Percentiles rank a stretch among this genome's conserved stretches.
phyloP scores from a whole-genome alignment of 192 early-diverging fungal species.

The Chytriomyces sp. region DNA sequence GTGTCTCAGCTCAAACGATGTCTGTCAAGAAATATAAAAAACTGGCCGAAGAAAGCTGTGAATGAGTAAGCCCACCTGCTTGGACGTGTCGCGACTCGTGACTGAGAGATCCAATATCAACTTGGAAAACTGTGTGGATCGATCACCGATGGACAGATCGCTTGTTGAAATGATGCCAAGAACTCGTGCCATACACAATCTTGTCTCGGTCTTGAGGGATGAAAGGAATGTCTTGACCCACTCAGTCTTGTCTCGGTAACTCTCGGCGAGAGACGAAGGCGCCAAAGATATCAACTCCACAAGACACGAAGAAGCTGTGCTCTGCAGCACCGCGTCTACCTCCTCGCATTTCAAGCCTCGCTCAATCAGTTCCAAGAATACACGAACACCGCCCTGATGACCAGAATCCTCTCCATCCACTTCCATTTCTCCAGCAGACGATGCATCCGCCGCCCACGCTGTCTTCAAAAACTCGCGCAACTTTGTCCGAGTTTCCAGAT shows the following conservation, averaged over 20 bases:
- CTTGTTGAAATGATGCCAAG: slow-evolving; percentile 72
- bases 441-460: slow-evolving; percentile 3
- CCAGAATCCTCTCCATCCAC: slow-evolving; percentile 30
- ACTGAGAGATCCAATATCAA: slow-evolving; percentile 44
- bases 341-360: slow-evolving; percentile 54
- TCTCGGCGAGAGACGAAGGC: slow-evolving; percentile 57
- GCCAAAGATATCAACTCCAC: slow-evolving; percentile 72
- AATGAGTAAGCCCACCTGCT: slow-evolving; percentile 41
- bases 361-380: slow-evolving; percentile 64
- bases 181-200: slow-evolving; percentile 66
- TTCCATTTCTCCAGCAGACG: slow-evolving; percentile 1
- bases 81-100: slow-evolving; percentile 45
- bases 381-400: slow-evolving; percentile 33
- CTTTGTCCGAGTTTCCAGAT: slow-evolving; percentile 30
- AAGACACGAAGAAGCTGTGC: slow-evolving; percentile 65
- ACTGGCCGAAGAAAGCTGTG: too few relatives aligned
- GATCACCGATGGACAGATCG: slow-evolving; percentile 39
- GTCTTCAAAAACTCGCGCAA: slow-evolving; percentile 5
- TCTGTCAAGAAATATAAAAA: slow-evolving; percentile 2
- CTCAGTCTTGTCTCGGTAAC: slow-evolving; percentile 50
- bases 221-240: slow-evolving; percentile 41
- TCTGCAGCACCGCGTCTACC: slow-evolving; percentile 62
- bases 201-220: slow-evolving; percentile 65
- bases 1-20: slow-evolving; percentile 60
- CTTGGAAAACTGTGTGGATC: slow-evolving; percentile 36